These are phyloP conservation scores for Phoma sp. DNA, from an alignment of 2,329 filamentous ascomycete genomes.

Conservation along the genomic window DNA sequence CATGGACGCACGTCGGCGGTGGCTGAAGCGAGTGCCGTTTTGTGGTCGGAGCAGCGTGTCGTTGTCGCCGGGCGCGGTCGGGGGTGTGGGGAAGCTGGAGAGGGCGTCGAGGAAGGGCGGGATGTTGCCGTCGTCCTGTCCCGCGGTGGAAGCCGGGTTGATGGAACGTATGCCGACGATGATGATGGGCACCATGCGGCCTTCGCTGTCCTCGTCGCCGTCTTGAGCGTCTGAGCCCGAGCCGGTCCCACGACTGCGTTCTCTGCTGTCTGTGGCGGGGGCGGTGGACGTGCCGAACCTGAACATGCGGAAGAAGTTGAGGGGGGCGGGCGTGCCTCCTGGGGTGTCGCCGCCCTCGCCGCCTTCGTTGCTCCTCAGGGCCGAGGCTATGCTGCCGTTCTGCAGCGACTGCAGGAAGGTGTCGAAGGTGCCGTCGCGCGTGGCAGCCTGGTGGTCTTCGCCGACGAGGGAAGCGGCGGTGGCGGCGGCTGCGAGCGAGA, in stretches of 20 bases:
- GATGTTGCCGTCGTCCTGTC: conserved; percentile 52
- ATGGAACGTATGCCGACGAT: conserved; percentile 73
- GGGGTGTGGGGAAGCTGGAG: conserved; percentile 55
- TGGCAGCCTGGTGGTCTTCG: conserved; percentile 61
- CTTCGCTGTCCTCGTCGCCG: conserved; percentile 52
- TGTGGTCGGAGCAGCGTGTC: conserved; percentile 61
- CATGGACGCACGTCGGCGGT: conserved; percentile 61
- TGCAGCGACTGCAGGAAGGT: conserved; percentile 68
- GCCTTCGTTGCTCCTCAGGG: conserved; percentile 55
- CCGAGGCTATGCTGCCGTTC: conserved; percentile 64
- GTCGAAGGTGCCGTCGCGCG: conserved; percentile 67
- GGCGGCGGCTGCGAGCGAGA: conserved; percentile 68
- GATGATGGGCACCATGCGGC: conserved; percentile 71
- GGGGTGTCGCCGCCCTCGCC: conserved; percentile 47
- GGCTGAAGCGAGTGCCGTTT: conserved; percentile 61
- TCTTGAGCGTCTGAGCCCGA: conserved; percentile 27
- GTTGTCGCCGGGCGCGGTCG: conserved; percentile 56
- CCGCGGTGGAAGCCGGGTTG: conserved; percentile 57
- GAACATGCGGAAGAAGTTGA: conserved; percentile 74
- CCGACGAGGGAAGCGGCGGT: conserved; percentile 70
- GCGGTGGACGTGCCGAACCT: conserved; percentile 63
- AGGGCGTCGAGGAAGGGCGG: conserved; percentile 59
- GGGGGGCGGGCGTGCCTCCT: conserved; percentile 57
- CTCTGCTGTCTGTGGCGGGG: conserved; percentile 26
- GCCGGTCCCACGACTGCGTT: conserved; percentile 34